phyloP scores from a whole-genome alignment of 768 basidiomycete species.

The Mycena alexandri region DNA sequence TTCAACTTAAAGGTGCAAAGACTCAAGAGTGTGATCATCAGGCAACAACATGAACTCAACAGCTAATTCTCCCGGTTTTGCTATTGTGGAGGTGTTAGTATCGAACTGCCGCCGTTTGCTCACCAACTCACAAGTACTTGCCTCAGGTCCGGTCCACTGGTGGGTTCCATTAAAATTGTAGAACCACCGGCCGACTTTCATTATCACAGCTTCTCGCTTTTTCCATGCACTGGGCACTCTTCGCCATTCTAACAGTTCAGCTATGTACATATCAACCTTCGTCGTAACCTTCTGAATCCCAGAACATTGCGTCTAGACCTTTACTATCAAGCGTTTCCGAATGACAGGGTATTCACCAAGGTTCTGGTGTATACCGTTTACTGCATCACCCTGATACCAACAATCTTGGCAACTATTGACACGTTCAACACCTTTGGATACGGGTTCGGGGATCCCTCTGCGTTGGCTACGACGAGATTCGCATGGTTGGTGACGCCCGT shows the following conservation, averaged over 20 bases:
- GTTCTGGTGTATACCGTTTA: not conserved
- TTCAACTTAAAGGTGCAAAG: too few species aligned
- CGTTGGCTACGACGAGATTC: not conserved
- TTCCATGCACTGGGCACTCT: not conserved
- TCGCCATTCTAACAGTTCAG: not conserved
- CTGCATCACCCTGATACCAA: not conserved
- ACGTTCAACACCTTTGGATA: not conserved
- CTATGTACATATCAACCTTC: not conserved
- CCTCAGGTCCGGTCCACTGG: too few species aligned
- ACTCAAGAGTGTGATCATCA: too few species aligned
- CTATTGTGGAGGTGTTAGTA: too few species aligned
- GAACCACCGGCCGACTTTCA: not conserved
- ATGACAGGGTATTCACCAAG: slow-evolving; percentile 2
- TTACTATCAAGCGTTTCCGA: slow-evolving; percentile 15
- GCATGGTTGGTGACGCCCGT: not conserved
- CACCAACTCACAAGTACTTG: too few species aligned
- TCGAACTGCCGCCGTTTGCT: too few species aligned
- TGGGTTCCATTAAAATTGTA: too few species aligned
- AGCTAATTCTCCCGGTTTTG: too few species aligned
- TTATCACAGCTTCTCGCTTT: not conserved
- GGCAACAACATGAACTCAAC: too few species aligned
- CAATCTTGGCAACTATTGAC: not conserved
- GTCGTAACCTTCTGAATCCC: too few species aligned
- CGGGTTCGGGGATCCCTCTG: not conserved
- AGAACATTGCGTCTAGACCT: not conserved